These are phyloP conservation scores for Penicillium verrucosum DNA, from an alignment of 2,329 filamentous ascomycete species.

Conservation along the genomic window DNA sequence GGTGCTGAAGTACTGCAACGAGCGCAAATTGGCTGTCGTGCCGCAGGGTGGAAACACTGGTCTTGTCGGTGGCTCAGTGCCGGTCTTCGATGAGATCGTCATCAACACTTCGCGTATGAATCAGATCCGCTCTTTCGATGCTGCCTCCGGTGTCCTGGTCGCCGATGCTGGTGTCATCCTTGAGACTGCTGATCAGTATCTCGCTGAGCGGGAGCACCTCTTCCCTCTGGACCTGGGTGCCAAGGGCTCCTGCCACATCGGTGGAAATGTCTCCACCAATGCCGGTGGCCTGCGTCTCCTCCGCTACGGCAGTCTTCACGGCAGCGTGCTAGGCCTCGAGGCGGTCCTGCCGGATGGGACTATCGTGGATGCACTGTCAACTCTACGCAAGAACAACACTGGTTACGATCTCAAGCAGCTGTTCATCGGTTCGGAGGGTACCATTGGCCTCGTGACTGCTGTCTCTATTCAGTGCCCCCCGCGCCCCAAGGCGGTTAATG, in stretches of 20 bases:
- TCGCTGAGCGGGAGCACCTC: slow-evolving; percentile 79
- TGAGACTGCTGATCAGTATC: slow-evolving; percentile 80
- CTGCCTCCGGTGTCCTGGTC: slow-evolving; percentile 85
- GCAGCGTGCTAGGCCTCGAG: slow-evolving; percentile 86
- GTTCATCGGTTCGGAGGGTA: slow-evolving; percentile 94
- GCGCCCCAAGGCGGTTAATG: slow-evolving; percentile 82
- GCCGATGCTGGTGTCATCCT: slow-evolving; percentile 89
- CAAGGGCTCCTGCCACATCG: slow-evolving; percentile 94
- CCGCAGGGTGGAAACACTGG: slow-evolving; percentile 97
- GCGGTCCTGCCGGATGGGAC: slow-evolving; percentile 92
- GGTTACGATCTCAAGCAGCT: slow-evolving; percentile 96
- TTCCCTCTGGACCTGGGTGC: slow-evolving; percentile 97
- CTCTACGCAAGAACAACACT: slow-evolving; percentile 95
- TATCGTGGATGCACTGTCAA: slow-evolving; percentile 82
- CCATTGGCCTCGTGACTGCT: slow-evolving; percentile 88
- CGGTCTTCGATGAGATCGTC: slow-evolving; percentile 97
- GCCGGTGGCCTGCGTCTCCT: slow-evolving; percentile 86
- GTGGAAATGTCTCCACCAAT: slow-evolving; percentile 94
- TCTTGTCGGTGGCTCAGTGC: slow-evolving; percentile 89
- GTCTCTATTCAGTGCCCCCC: slow-evolving; percentile 88
- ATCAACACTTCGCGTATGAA: slow-evolving; percentile 90
- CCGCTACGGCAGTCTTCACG: slow-evolving; percentile 91
- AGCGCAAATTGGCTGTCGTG: slow-evolving; percentile 85
- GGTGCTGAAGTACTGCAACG: slow-evolving; percentile 92
- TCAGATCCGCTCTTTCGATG: slow-evolving; percentile 84